Evolutionary conservation across 1,284 basidiomycete species (phyloP).

Genomic region (Cryptococcus jaspeensis): DNA sequence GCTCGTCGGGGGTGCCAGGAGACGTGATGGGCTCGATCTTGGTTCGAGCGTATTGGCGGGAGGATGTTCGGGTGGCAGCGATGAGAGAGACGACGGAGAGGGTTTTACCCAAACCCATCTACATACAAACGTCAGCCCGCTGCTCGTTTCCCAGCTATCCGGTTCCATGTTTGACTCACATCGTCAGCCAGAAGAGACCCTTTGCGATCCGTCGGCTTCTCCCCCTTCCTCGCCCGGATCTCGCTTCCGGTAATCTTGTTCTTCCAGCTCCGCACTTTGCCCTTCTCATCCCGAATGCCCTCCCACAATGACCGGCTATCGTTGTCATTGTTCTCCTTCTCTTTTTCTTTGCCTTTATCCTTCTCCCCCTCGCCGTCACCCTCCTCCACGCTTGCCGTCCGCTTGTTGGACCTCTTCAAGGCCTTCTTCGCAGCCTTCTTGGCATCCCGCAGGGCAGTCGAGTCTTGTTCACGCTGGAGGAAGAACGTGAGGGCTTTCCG

Average conservation of each 20-base stretch:
- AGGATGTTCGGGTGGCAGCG: constrained; percentile 74
- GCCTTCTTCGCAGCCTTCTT: constrained; percentile 35
- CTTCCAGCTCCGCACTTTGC: constrained; percentile 68
- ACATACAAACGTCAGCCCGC: constrained; percentile 18
- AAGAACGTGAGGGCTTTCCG: constrained; percentile 96
- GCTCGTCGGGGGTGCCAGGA: constrained; percentile 51
- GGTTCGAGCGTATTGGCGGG: constrained; percentile 59
- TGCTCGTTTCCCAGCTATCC: neutral
- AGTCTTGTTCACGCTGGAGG: constrained; percentile 74
- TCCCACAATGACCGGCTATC: constrained; percentile 45
- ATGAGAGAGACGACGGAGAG: constrained; percentile 89
- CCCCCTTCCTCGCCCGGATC: constrained; percentile 51
- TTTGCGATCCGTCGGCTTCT: constrained; percentile 72
- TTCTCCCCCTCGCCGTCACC: constrained; percentile 11
- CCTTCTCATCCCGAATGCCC: constrained; percentile 41
- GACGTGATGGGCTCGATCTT: constrained; percentile 56
- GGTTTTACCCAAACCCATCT: constrained; percentile 99
- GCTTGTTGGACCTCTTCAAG: constrained; percentile 26
- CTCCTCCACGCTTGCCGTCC: constrained; percentile 5
- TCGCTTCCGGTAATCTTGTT: constrained; percentile 85
- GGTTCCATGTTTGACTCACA: constrained; percentile 57
- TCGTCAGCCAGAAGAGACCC: constrained; percentile 92
- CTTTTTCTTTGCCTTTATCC: constrained; percentile 16
- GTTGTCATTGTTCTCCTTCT: constrained; percentile 33
- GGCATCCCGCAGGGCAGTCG: constrained; percentile 39